Base-by-base conservation (phyloP, 441 rosid species). In the Aquilaria agallochum region DNA sequence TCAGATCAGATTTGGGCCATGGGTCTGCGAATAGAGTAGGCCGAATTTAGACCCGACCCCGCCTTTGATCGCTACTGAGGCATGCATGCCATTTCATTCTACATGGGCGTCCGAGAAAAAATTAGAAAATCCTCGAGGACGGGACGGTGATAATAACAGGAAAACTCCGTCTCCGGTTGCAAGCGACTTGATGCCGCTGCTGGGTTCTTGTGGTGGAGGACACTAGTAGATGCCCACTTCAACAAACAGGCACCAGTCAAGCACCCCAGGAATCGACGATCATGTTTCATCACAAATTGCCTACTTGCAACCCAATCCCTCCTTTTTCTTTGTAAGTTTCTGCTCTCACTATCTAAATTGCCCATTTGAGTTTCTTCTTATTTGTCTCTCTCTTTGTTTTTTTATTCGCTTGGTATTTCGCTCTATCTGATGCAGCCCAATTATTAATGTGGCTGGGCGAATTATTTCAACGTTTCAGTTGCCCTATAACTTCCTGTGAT, bases 401-500 rank as follows among this genome's bases (percentile, higher is more conserved):
- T 6, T 13, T 50, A 6, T 50, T 1, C 27, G 27, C 27, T 20
- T 20, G 27, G 27, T 20, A 20, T 20, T 20, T 20, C 27, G 27
- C 1, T 20, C 27, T 20, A 20, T 20, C 27, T 20, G 27, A 0
- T 20, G 27, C 27, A 20, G 27, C 27, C 27, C 27, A 4, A 9
- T 5, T 4, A 51, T 58, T 14, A 2, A 58, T 9, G 36, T 53
- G 32, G 49, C 36, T 46, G 1, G 11, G 40, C n/a, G 61, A 45
- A 12, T 53, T 53, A 27, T 11, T 27, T 58, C 14, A 30, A 11
- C n/a, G 47, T 45, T 68, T 67, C 82, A 84, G 91, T 66, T 68
- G 64, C 74, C 78, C 88, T 48, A 62, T 64, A 54, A 56, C 71
- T 68, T 73, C 75, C 34, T 66, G 62, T 64, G 71, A 69, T 59